Base-by-base conservation (phyloP, 345 rosid species). In the Linum trigynum region DNA sequence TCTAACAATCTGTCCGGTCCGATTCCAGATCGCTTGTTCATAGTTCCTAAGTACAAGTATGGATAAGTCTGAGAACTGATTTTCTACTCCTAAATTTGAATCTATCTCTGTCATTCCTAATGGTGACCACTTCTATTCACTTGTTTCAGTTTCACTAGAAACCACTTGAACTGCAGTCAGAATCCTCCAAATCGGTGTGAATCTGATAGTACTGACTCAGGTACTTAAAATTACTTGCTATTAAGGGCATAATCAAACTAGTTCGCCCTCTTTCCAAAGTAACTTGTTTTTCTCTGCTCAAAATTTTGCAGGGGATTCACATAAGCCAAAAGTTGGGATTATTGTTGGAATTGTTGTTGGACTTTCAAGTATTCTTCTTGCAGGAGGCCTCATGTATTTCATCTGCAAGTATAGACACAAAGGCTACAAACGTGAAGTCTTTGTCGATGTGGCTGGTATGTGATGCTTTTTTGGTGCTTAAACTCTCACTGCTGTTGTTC, bases 381-480 rank as follows among this genome's bases (percentile, higher is more conserved):
- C 70, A 67, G 86, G 85, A 70, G 80, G 83, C 71, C 64, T 84
- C 64, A 61, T 87, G 58, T 78, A 83, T 71, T 71, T 80, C 43
- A 53, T 85, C 69, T 90, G 73, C 78, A 87, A 78, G 81, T 79
- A 85, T 75, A 84, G 76, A 71, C 81, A 72, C 61, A 83, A 77
- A 77, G 84, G 91, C 68, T 79, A 75, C 80, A 92, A 58, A 67
- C 87, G 79, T 51, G 98, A 92, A 72, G 85, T 81, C 2, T 92
- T 81, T 66, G 97, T 86, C n/a, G 98, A 92, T 79, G 98, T 90
- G 65, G 81, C 97, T 86, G 97, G 97, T 90, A 65, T 65, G 79
- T 62, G 58, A 58, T 75, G 56, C 38, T 38, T 59, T 69, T 69
- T 53, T 50, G 35, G 5, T 35, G 6, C 5, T 41, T 41, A 8